A percentile compares a stretch with the other conserved stretches of the same genome.
Conservation (phyloP, 78 protist species). For the Acrasis kona region DNA sequence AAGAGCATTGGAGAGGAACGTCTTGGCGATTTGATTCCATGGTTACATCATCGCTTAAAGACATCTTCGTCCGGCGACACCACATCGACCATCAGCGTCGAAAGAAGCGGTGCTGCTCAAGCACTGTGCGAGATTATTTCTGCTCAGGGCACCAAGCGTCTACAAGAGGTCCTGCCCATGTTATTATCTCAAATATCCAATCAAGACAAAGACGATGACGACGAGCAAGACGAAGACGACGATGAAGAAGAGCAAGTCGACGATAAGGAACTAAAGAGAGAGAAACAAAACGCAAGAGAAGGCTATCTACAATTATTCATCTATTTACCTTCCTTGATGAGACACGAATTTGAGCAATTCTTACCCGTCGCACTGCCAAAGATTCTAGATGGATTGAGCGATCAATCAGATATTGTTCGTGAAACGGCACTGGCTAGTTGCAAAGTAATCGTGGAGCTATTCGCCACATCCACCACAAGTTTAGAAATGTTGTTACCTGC, state of each 20-base stretch:
- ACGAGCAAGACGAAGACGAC: not conserved
- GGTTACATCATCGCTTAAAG: not conserved
- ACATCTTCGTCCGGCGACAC: not conserved
- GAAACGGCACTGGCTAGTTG: constrained; percentile 71
- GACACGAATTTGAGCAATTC: not conserved
- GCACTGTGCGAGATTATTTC: not conserved
- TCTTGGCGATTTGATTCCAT: not conserved
- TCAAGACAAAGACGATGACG: not conserved
- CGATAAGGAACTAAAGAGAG: not conserved
- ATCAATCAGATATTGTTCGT: constrained; percentile 73
- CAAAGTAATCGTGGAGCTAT: constrained; percentile 49
- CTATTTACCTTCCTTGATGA: constrained; percentile 28
- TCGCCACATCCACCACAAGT: constrained; percentile 25
- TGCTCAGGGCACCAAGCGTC: not conserved
- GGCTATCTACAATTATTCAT: constrained; percentile 25
- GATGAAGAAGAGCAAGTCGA: not conserved
- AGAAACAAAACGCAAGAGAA: constrained; percentile 38
- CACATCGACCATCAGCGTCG: constrained; percentile 15
- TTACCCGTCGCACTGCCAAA: constrained; percentile 13
- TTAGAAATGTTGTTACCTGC: constrained; percentile 64
- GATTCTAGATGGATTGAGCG: constrained; percentile 68
- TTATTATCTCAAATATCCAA: constrained; percentile 16
- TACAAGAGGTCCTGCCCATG: constrained; percentile 29
- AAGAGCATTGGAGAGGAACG: not conserved
- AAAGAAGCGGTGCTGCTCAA: constrained; percentile 17